Percentiles rank a stretch among this genome's conserved stretches.
phyloP scores from a whole-genome alignment of 2,329 filamentous ascomycete genomes.

The Trichoderma cornu-damae region DNA sequence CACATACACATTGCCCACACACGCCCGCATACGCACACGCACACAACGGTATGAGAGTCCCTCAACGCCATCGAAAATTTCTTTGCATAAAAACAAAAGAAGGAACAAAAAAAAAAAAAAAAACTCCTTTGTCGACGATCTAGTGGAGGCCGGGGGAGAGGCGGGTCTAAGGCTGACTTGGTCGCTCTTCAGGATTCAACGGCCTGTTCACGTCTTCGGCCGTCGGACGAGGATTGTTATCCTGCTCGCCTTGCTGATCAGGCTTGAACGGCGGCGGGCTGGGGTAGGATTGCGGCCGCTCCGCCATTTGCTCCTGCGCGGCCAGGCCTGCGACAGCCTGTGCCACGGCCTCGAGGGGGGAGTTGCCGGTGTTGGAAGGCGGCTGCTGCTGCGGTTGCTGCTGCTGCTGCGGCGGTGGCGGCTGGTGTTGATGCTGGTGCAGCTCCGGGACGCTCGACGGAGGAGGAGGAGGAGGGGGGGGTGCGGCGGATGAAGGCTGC shows the following conservation, averaged over 20 bases:
- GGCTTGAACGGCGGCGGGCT: conserved; percentile 33
- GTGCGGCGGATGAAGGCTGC: conserved; percentile 26
- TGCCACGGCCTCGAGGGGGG: conserved; percentile 46
- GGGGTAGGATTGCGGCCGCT: conserved; percentile 33
- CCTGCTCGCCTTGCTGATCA: conserved; percentile 36
- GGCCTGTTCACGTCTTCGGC: conserved; percentile 53
- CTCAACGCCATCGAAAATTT: background rate
- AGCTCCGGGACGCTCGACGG: conserved; percentile 26
- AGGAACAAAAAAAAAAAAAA: background rate
- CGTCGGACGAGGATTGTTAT: conserved; percentile 29
- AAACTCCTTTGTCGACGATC: background rate
- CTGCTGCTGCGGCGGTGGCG: background rate
- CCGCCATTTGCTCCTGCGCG: conserved; percentile 38
- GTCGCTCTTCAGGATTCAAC: conserved; percentile 39
- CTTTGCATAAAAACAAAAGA: background rate
- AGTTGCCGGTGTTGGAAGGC: conserved; percentile 19
- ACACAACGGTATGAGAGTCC: conserved; percentile 6
- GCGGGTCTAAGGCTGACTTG: conserved; percentile 22
- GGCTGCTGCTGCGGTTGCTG: conserved; percentile 21
- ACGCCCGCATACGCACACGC: no score
- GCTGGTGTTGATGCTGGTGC: conserved; percentile 13
- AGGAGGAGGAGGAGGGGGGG: no score
- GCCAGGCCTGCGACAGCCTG: conserved; percentile 44
- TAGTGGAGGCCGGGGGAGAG: no score
- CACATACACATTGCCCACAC: background rate